Percentiles rank a stretch among this genome's conserved stretches.
phyloP scores from a whole-genome alignment of 23 red algal species.

The Gracilaria gracilis region DNA sequence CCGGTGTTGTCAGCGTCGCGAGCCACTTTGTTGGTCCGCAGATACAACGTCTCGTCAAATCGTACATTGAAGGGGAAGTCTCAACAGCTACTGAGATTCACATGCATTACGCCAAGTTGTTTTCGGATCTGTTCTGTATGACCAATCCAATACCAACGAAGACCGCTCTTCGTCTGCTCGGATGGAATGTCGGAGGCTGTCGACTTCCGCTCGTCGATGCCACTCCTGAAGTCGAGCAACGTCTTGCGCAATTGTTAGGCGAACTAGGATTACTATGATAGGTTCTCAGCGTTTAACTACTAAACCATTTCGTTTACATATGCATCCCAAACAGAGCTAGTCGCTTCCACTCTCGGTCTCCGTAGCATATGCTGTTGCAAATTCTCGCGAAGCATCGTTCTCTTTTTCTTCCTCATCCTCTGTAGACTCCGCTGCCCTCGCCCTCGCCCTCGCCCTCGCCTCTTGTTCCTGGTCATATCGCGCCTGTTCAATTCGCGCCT shows the following conservation, averaged over 20 bases:
- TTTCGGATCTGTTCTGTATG: conserved; percentile 97
- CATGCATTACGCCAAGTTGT: conserved; percentile 82
- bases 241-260: conserved; percentile 60
- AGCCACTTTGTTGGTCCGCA: conserved; percentile 94
- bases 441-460: too few species aligned
- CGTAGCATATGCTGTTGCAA: conserved; percentile 33
- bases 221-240: conserved; percentile 75
- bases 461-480: neutral
- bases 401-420: conserved; percentile 33
- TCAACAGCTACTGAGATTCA: conserved; percentile 80
- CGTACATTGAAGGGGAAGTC: conserved; percentile 72
- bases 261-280: conserved; percentile 70
- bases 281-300: neutral
- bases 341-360: conserved; percentile 28
- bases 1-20: conserved; percentile 92
- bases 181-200: conserved; percentile 92
- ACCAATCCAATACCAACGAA: conserved; percentile 99
- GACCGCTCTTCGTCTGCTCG: conserved; percentile 87
- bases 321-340: neutral
- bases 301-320: neutral
- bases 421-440: conserved; percentile 36
- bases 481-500: neutral
- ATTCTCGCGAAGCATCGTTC: neutral
- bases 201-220: conserved; percentile 92
- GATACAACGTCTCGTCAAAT: conserved; percentile 79